Evolutionary conservation across 345 rosid species (phyloP).

Genomic region (Citrus australasica): DNA sequence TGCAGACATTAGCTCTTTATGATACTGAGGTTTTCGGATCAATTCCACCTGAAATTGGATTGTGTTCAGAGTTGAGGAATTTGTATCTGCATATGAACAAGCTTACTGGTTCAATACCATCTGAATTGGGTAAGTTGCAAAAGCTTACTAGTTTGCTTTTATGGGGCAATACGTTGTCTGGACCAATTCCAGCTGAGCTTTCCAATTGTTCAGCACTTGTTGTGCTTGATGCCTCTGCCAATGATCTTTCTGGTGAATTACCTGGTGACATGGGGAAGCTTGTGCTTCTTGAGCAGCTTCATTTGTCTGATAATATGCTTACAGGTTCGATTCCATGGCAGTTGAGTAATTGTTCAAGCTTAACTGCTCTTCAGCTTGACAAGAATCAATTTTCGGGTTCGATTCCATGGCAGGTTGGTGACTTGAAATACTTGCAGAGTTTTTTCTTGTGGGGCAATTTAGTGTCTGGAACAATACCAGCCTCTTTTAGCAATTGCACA

Average conservation of each 20-base stretch:
- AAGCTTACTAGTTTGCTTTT: slow-evolving; percentile 88
- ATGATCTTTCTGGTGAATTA: slow-evolving; percentile 69
- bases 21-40: slow-evolving; percentile 79
- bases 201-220: slow-evolving; percentile 92
- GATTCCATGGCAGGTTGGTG: slow-evolving; percentile 74
- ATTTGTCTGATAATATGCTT: slow-evolving; percentile 80
- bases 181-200: slow-evolving; percentile 71
- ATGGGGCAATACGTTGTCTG: slow-evolving; percentile 84
- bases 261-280: slow-evolving; percentile 85
- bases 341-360: slow-evolving; percentile 79
- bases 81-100: slow-evolving; percentile 93
- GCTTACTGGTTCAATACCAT: slow-evolving; percentile 83
- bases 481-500: slow-evolving; percentile 82
- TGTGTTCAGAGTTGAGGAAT: slow-evolving; percentile 73
- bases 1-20: slow-evolving; percentile 84
- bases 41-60: slow-evolving; percentile 78
- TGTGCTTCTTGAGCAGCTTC: slow-evolving; percentile 78
- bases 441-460: slow-evolving; percentile 94
- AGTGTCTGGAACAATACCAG: slow-evolving; percentile 76
- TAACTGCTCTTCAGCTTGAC: slow-evolving; percentile 88
- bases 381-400: slow-evolving; percentile 80
- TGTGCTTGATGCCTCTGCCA: slow-evolving; percentile 88
- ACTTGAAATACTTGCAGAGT: slow-evolving; percentile 68
- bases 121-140: slow-evolving; percentile 73
- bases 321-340: slow-evolving; percentile 72